These are phyloP conservation scores for Coniosporium tulheliwenetii DNA, from an alignment of 2,329 filamentous ascomycete genomes.

Conservation along the genomic window DNA sequence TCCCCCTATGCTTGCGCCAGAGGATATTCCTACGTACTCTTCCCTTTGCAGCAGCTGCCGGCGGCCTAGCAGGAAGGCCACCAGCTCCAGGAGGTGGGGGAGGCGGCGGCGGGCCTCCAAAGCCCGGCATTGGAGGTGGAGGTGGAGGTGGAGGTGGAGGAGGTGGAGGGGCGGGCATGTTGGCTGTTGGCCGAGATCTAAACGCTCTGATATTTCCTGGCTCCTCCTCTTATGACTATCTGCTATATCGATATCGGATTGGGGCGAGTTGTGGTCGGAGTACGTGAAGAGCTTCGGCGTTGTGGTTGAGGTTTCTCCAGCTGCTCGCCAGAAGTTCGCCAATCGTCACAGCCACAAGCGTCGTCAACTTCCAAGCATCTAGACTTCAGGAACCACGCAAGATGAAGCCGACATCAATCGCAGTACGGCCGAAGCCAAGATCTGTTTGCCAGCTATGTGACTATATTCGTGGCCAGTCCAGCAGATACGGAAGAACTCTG, in stretches of 20 bases:
- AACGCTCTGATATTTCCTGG: too few species aligned
- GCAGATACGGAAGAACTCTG: background rate
- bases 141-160: slow-evolving; percentile 55
- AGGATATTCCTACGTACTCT: slow-evolving; percentile 39
- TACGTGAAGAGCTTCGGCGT: too few species aligned
- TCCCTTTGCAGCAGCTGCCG: slow-evolving; percentile 37
- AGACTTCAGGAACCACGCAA: too few species aligned
- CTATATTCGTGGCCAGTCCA: slow-evolving; percentile 9
- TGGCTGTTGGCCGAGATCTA: slow-evolving; percentile 1
- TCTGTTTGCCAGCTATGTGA: slow-evolving; percentile 30
- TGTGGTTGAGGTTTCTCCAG: too few species aligned
- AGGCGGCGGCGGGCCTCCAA: slow-evolving; percentile 42
- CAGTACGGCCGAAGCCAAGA: slow-evolving; percentile 1
- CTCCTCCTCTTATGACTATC: too few species aligned
- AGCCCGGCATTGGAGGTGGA: slow-evolving; percentile 43
- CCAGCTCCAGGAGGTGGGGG: slow-evolving; percentile 47
- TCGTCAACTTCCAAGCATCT: too few species aligned
- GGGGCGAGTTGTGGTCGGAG: too few species aligned
- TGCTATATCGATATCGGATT: too few species aligned
- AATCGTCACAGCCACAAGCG: too few species aligned
- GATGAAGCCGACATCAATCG: background rate
- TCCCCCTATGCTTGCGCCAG: too few species aligned
- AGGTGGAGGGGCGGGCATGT: slow-evolving; percentile 20
- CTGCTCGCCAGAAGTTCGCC: too few species aligned
- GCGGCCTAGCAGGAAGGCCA: slow-evolving; percentile 39